Evolutionary conservation across 1,284 basidiomycete genomes (phyloP).

Genomic region (Ganoderma lucidum): DNA sequence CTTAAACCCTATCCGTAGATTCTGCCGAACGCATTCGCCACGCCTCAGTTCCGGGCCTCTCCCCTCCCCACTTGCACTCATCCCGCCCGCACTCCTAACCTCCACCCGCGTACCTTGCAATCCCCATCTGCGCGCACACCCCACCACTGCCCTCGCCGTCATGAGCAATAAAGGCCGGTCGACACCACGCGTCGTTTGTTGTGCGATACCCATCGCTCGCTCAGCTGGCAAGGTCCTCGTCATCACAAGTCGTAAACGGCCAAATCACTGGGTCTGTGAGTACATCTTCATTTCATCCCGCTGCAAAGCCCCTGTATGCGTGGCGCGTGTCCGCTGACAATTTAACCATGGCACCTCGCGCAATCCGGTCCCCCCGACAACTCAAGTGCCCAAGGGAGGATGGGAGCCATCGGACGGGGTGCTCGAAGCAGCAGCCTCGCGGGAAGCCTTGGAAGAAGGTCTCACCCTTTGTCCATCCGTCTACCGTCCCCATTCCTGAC

Average conservation of each 20-base stretch:
- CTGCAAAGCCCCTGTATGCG: conserved; percentile 23
- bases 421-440: conserved; percentile 83
- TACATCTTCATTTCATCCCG: conserved; percentile 39
- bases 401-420: conserved; percentile 82
- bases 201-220: conserved; percentile 81
- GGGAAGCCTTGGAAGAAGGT: conserved; percentile 93
- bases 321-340: conserved; percentile 20
- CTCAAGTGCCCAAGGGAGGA: conserved; percentile 83
- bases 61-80: conserved; percentile 6
- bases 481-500: conserved; percentile 69
- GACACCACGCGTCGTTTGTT: conserved; percentile 83
- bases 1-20: conserved; percentile 17
- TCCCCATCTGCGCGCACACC: conserved; percentile 27
- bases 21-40: conserved; percentile 16
- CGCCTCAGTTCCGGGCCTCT: conserved; percentile 7
- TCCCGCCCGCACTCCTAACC: conserved; percentile 24
- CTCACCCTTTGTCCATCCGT: conserved; percentile 79
- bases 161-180: conserved; percentile 84
- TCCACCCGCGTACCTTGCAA: conserved; percentile 27
- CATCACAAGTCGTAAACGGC: conserved; percentile 81
- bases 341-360: background rate
- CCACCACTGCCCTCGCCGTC: conserved; percentile 29
- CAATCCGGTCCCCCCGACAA: background rate
- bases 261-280: conserved; percentile 86
- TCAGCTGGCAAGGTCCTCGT: conserved; percentile 78